Evolutionary conservation across 148 eudicot genomes (phyloP).

Genomic region (Diospyros lotus): DNA sequence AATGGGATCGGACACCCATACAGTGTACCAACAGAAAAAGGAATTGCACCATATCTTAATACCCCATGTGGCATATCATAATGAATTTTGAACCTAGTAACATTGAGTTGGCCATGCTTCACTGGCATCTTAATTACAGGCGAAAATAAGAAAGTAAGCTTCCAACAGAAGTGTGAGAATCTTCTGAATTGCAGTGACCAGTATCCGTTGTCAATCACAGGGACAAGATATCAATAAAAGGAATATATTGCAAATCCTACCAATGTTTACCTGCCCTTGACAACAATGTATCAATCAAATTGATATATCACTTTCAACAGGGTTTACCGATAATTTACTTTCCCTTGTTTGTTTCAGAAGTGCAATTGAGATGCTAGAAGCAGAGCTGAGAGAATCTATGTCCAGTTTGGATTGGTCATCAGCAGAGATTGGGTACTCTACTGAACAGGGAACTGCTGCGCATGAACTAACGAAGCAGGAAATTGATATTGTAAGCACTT

Average conservation of each 20-base stretch:
- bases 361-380: slow-evolving; percentile 80
- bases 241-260: background rate
- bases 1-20: too few relatives aligned
- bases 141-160: too few relatives aligned
- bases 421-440: slow-evolving; percentile 22
- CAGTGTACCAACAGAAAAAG: too few relatives aligned
- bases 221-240: background rate
- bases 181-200: background rate
- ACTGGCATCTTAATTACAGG: too few relatives aligned
- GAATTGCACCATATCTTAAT: too few relatives aligned
- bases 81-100: too few relatives aligned
- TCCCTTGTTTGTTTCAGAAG: slow-evolving; percentile 44
- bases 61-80: too few relatives aligned
- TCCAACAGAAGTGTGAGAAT: background rate
- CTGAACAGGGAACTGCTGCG: slow-evolving; percentile 38
- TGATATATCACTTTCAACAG: background rate
- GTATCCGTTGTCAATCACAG: background rate
- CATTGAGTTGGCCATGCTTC: too few relatives aligned
- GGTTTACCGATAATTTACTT: background rate
- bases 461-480: slow-evolving; percentile 25
- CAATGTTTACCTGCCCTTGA: background rate
- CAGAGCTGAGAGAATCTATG: slow-evolving; percentile 49
- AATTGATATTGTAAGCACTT: slow-evolving; percentile 46
- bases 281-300: background rate
- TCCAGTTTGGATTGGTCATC: slow-evolving; percentile 23